Evolutionary conservation across 208 protist species (phyloP).

Genomic region (Vickermania ingenoplastis): DNA sequence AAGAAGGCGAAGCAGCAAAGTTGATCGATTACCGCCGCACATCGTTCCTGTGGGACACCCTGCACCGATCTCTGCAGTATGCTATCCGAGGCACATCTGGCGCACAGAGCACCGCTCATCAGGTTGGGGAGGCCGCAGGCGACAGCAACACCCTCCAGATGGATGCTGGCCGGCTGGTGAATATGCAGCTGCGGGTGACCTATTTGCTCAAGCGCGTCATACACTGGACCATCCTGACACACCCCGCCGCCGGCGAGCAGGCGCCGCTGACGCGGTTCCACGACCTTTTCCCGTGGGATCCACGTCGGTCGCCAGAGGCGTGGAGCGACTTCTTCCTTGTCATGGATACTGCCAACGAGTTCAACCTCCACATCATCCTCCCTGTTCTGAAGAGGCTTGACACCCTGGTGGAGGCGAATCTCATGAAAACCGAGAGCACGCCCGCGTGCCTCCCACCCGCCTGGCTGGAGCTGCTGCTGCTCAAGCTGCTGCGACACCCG

Average conservation of each 20-base stretch:
- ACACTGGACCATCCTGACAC: conserved; percentile 18
- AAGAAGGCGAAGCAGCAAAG: neutral
- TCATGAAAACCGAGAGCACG: neutral
- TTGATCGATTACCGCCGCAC: conserved; percentile 53
- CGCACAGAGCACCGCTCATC: neutral
- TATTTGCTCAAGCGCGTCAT: conserved; percentile 85
- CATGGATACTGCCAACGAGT: conserved; percentile 74
- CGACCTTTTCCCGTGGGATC: conserved; percentile 36
- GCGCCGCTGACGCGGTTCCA: conserved; percentile 18
- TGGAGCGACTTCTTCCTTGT: conserved; percentile 79
- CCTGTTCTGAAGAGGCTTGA: conserved; percentile 66
- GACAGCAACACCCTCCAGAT: conserved; percentile 7
- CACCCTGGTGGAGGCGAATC: conserved; percentile 29
- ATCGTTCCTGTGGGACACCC: conserved; percentile 45
- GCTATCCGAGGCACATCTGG: conserved; percentile 11
- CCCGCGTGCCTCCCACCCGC: conserved; percentile 3
- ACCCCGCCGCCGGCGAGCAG: neutral
- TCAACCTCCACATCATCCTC: conserved; percentile 74
- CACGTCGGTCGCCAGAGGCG: conserved; percentile 10
- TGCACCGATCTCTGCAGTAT: conserved; percentile 34
- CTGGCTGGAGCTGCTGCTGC: conserved; percentile 72
- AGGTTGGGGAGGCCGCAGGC: conserved; percentile 6
- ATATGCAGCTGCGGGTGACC: conserved; percentile 58
- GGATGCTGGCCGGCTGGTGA: conserved; percentile 52
- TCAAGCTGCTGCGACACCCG: conserved; percentile 72